Evolutionary conservation across 78 protist genomes (phyloP).

Genomic region (Speleostelium caveatum): DNA sequence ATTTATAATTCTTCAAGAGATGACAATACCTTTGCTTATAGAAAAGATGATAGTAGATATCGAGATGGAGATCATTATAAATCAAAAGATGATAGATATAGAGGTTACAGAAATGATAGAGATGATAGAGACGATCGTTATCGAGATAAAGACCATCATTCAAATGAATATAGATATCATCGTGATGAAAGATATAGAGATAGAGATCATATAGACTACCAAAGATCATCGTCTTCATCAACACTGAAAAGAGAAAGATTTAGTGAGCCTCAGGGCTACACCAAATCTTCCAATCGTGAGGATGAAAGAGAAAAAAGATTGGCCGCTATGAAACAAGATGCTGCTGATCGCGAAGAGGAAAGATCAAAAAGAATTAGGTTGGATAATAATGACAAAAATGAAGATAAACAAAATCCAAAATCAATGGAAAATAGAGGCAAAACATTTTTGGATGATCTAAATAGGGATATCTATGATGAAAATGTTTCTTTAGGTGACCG

Average conservation of each 20-base stretch:
- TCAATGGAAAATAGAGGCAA: slow-evolving; percentile 51
- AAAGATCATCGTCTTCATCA: slow-evolving; percentile 8
- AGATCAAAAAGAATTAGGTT: slow-evolving; percentile 10
- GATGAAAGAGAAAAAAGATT: slow-evolving; percentile 34
- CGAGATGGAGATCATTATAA: background rate
- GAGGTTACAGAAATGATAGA: slow-evolving; percentile 8
- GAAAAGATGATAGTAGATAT: background rate
- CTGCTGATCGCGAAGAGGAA: slow-evolving; percentile 26
- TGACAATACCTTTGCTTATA: background rate
- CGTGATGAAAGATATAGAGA: slow-evolving; percentile 6
- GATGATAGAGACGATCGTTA: background rate
- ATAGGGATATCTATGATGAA: slow-evolving; percentile 17
- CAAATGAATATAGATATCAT: background rate
- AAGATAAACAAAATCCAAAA: slow-evolving; percentile 20
- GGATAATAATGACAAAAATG: background rate
- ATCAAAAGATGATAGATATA: background rate
- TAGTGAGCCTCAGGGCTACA: background rate
- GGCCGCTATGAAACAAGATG: slow-evolving; percentile 57
- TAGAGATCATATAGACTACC: background rate
- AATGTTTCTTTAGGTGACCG: slow-evolving; percentile 1
- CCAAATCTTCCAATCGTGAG: background rate
- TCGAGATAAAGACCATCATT: background rate
- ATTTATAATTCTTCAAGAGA: background rate
- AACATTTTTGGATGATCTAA: slow-evolving; percentile 42
- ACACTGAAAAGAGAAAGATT: background rate